Conservation (phyloP, 257 asterid genomes). For the Solanum virginianum region DNA sequence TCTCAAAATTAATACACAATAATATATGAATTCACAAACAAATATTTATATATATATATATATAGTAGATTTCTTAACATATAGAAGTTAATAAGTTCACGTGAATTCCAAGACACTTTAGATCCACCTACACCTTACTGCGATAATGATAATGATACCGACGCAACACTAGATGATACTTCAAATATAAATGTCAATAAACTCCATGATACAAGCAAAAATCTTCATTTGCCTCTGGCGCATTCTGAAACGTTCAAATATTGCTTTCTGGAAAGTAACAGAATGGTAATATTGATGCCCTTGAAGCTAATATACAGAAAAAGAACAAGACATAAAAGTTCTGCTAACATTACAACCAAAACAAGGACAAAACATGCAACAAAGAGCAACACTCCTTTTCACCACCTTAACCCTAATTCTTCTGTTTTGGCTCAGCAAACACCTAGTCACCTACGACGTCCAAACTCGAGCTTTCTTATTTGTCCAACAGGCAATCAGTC, state of each 20-base stretch:
- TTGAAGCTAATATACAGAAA: neutral
- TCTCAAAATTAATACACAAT: too few relatives aligned
- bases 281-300: neutral
- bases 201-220: neutral
- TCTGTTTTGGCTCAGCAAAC: neutral
- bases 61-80: neutral
- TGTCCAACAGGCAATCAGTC: neutral
- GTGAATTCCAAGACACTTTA: neutral
- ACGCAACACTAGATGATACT: neutral
- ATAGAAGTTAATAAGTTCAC: neutral
- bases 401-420: neutral
- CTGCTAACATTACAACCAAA: neutral
- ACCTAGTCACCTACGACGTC: neutral
- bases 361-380: neutral
- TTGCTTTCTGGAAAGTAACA: neutral
- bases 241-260: neutral
- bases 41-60: too few relatives aligned
- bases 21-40: too few relatives aligned
- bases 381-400: neutral
- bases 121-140: neutral
- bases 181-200: neutral
- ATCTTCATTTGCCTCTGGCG: neutral
- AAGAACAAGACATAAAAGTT: neutral
- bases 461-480: neutral
- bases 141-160: neutral